These are phyloP conservation scores for Penicillium maclennaniae DNA, from an alignment of 495 filamentous ascomycete genomes.

Conservation along the genomic window DNA sequence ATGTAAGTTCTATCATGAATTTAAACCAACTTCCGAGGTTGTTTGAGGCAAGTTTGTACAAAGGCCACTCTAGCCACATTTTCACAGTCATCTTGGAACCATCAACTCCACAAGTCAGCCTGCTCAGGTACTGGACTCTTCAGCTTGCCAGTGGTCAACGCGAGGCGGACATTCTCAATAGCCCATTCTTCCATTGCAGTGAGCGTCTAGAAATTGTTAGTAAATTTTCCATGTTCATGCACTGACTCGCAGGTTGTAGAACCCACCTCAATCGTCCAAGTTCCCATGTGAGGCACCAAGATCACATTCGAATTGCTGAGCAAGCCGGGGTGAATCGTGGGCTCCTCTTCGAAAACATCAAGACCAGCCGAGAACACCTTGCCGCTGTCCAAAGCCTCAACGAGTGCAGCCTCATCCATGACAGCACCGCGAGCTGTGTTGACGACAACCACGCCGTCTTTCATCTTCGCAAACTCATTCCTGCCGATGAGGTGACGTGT, in stretches of 20 bases:
- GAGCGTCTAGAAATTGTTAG: slow-evolving; percentile 42
- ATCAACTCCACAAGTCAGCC: slow-evolving; percentile 34
- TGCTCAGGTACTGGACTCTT: slow-evolving; percentile 59
- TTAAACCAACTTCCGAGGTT: not conserved
- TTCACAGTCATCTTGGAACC: not conserved
- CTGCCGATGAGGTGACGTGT: slow-evolving; percentile 65
- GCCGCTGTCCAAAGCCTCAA: slow-evolving; percentile 57
- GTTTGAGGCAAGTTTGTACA: not conserved
- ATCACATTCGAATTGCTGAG: slow-evolving; percentile 56
- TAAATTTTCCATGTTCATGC: slow-evolving; percentile 4
- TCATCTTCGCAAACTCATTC: slow-evolving; percentile 64
- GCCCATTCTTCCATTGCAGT: slow-evolving; percentile 62
- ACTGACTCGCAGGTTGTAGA: not conserved
- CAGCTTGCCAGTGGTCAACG: slow-evolving; percentile 52
- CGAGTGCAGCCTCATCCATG: slow-evolving; percentile 68
- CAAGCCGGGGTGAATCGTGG: slow-evolving; percentile 59
- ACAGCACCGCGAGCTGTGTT: slow-evolving; percentile 68
- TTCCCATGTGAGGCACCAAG: slow-evolving; percentile 68
- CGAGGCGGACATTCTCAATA: slow-evolving; percentile 57
- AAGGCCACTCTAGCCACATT: not conserved
- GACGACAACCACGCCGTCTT: slow-evolving; percentile 65
- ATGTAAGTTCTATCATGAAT: not conserved
- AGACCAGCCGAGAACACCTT: slow-evolving; percentile 59
- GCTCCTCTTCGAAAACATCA: slow-evolving; percentile 70
- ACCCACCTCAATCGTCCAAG: slow-evolving; percentile 60